Percentiles rank a stretch among this genome's conserved stretches.
phyloP scores from a whole-genome alignment of 2,329 filamentous ascomycete species.

The Sarocladiaceae sp. region DNA sequence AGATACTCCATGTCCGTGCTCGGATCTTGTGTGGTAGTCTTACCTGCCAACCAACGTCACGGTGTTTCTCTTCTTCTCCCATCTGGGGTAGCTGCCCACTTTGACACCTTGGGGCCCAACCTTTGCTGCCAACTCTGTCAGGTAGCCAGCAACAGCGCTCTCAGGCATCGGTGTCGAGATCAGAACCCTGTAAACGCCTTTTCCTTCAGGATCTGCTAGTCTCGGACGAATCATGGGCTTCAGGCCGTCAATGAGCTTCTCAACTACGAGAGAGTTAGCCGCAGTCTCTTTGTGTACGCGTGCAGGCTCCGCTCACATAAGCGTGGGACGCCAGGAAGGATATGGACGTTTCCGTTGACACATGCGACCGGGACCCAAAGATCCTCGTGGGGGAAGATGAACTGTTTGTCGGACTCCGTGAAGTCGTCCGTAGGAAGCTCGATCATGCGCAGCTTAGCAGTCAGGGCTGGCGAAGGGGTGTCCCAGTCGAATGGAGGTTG shows the following conservation, averaged over 20 bases:
- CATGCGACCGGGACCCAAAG: conserved; percentile 87
- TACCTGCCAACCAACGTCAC: conserved; percentile 74
- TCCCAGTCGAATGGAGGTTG: conserved; percentile 81
- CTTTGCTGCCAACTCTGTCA: conserved; percentile 70
- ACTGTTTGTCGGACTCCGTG: conserved; percentile 61
- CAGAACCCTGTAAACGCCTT: conserved; percentile 70
- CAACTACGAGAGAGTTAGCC: conserved; percentile 39
- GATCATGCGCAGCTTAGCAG: conserved; percentile 86
- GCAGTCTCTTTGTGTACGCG: not conserved
- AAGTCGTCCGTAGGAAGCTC: conserved; percentile 70
- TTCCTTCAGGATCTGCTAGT: conserved; percentile 71
- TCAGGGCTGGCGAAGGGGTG: conserved; percentile 67
- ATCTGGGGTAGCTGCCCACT: conserved; percentile 90
- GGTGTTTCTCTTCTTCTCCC: conserved; percentile 82
- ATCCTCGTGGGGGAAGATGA: conserved; percentile 70
- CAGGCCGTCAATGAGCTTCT: conserved; percentile 68
- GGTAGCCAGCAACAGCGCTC: conserved; percentile 74
- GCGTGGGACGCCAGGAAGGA: conserved; percentile 81
- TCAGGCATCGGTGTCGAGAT: conserved; percentile 85
- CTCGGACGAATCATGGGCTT: conserved; percentile 66
- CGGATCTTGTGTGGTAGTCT: conserved; percentile 13
- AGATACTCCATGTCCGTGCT: no score
- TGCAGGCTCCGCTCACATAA: conserved; percentile 49
- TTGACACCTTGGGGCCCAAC: conserved; percentile 76
- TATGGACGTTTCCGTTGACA: conserved; percentile 89